These are phyloP conservation scores for Rhynchospora breviuscula DNA, from an alignment of 176 grass and related monocot species.

Conservation along the genomic window DNA sequence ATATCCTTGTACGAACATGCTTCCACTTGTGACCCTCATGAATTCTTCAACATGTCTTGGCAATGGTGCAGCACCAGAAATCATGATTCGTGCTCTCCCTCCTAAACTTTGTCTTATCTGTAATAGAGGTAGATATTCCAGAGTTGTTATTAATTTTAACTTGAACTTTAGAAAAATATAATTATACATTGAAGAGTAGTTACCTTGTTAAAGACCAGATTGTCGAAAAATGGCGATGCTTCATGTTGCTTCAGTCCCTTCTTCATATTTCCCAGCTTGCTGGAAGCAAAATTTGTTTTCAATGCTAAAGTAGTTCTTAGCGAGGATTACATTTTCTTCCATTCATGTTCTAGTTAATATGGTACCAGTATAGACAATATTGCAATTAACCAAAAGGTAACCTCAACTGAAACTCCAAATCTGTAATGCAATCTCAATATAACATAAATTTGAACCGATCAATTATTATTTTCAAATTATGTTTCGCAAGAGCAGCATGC, in stretches of 20 bases:
- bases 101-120: slow-evolving; percentile 82
- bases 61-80: slow-evolving; percentile 84
- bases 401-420: background rate
- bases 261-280: slow-evolving; percentile 65
- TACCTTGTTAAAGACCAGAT: slow-evolving; percentile 83
- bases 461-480: background rate
- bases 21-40: slow-evolving; percentile 66
- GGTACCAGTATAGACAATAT: background rate
- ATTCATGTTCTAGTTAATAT: background rate
- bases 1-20: slow-evolving; percentile 87
- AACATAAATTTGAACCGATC: background rate
- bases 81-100: slow-evolving; percentile 62
- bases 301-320: background rate
- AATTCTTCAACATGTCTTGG: slow-evolving; percentile 87
- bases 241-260: slow-evolving; percentile 83
- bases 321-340: background rate
- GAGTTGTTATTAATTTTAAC: background rate
- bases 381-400: no score
- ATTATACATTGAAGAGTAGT: background rate
- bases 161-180: background rate
- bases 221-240: slow-evolving; percentile 90
- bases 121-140: background rate
- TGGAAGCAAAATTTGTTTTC: slow-evolving; percentile 22
- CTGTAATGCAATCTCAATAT: background rate
- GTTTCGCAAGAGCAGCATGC: background rate